These are phyloP conservation scores for Tolypocladium amazonense DNA, from an alignment of 2,329 filamentous ascomycete species.

Conservation along the genomic window DNA sequence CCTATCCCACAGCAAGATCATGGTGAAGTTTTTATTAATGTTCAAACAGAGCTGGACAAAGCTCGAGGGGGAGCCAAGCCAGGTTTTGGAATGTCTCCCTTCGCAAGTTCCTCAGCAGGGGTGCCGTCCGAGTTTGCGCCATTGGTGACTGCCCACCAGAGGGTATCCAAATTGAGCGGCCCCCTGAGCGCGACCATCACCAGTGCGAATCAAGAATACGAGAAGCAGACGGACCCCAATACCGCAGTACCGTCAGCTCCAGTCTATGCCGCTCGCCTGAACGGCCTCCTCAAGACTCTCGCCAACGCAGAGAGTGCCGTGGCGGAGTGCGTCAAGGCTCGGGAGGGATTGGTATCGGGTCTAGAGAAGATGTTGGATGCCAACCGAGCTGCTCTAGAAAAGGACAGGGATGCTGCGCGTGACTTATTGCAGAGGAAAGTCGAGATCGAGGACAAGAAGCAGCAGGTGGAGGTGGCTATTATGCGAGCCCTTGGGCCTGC, in stretches of 20 bases:
- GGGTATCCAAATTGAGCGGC: slow-evolving; percentile 61
- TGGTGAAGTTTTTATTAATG: slow-evolving; percentile 4
- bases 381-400: slow-evolving; percentile 57
- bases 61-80: slow-evolving; percentile 40
- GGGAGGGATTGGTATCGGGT: slow-evolving; percentile 64
- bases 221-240: slow-evolving; percentile 66
- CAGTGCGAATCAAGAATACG: slow-evolving; percentile 70
- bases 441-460: slow-evolving; percentile 71
- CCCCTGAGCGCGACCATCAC: slow-evolving; percentile 56
- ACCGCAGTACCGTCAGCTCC: slow-evolving; percentile 66
- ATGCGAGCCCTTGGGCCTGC: slow-evolving; percentile 68
- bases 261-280: slow-evolving; percentile 83
- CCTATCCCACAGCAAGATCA: too few relatives aligned
- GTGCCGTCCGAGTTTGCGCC: slow-evolving; percentile 68
- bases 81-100: slow-evolving; percentile 44
- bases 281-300: slow-evolving; percentile 79
- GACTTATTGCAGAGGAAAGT: slow-evolving; percentile 56
- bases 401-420: slow-evolving; percentile 56
- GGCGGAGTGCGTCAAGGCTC: slow-evolving; percentile 78
- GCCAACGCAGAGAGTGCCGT: slow-evolving; percentile 84
- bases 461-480: slow-evolving; percentile 82
- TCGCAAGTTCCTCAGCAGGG: slow-evolving; percentile 39
- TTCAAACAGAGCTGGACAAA: slow-evolving; percentile 50
- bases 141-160: slow-evolving; percentile 64
- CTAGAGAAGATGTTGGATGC: slow-evolving; percentile 73